Conservation (phyloP, 441 rosid species). For the Cnidoscolus chayamansa region DNA sequence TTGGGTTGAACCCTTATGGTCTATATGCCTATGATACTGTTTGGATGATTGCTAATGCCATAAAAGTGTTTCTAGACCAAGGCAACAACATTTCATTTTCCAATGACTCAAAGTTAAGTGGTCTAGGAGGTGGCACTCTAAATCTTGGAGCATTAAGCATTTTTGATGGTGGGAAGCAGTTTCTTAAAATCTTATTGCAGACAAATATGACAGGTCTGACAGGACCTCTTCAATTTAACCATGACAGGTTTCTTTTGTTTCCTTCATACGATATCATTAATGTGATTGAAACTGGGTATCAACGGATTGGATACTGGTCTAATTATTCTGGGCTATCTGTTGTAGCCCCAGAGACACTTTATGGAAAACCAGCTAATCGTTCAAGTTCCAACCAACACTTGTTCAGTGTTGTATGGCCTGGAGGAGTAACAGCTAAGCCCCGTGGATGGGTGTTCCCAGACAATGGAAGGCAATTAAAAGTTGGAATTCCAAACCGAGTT, state of each 20-base stretch:
- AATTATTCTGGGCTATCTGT: constrained; percentile 74
- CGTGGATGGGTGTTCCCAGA: constrained; percentile 96
- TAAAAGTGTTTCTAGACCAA: constrained; percentile 52
- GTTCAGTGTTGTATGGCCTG: constrained; percentile 71
- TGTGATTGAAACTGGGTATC: constrained; percentile 39
- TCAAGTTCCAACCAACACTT: constrained; percentile 74
- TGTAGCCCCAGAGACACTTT: constrained; percentile 65
- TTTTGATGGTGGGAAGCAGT: constrained; percentile 59
- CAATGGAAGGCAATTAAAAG: constrained; percentile 69
- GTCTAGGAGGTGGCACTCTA: constrained; percentile 45
- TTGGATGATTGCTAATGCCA: constrained; percentile 80
- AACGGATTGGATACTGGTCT: constrained; percentile 81
- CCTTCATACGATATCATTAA: constrained; percentile 81
- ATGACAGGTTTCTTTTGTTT: constrained; percentile 50
- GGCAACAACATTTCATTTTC: constrained; percentile 73
- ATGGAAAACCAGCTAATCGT: constrained; percentile 53
- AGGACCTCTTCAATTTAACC: constrained; percentile 58
- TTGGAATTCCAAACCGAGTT: constrained; percentile 76
- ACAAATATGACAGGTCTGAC: constrained; percentile 69
- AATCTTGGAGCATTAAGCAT: constrained; percentile 70
- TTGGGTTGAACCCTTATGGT: constrained; percentile 74
- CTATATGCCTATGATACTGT: constrained; percentile 89
- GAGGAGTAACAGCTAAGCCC: constrained; percentile 55
- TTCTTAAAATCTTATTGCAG: constrained; percentile 52
- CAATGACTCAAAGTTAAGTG: constrained; percentile 44